Evolutionary conservation across 2,329 filamentous ascomycete genomes (phyloP).

Genomic region (Ceratocystis variospora): DNA sequence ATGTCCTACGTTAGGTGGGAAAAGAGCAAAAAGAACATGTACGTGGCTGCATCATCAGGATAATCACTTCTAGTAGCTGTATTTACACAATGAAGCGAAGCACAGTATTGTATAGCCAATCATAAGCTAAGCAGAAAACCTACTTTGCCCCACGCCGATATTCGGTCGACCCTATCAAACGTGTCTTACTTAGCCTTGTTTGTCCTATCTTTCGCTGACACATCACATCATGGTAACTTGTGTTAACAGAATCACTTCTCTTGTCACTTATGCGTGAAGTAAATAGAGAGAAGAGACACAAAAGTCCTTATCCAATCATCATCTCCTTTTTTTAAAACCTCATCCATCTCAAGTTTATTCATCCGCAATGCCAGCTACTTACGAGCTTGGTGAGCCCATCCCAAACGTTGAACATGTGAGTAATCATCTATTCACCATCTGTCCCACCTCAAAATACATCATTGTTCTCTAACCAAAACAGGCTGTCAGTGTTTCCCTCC

Average conservation of each 20-base stretch:
- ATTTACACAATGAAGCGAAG: neutral
- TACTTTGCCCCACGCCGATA: constrained; percentile 3
- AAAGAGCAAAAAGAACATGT: too few species aligned
- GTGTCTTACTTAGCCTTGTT: neutral
- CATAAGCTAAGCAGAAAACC: neutral
- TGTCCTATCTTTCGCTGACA: neutral
- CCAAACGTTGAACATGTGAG: constrained; percentile 68
- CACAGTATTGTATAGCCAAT: neutral
- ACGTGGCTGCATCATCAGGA: too few species aligned
- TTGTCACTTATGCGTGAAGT: neutral
- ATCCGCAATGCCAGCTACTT: constrained; percentile 31
- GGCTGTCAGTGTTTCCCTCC: constrained; percentile 92
- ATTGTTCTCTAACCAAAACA: constrained; percentile 27
- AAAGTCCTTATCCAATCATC: neutral
- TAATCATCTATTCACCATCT: constrained; percentile 20
- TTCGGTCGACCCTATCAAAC: neutral
- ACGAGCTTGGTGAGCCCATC: constrained; percentile 54
- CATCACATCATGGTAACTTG: neutral
- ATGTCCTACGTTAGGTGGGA: too few species aligned
- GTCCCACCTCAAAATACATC: too few species aligned
- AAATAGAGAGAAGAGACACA: neutral
- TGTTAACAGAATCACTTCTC: neutral
- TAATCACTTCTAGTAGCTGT: too few species aligned
- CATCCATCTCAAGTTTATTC: neutral
- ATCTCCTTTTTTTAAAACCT: neutral